Evolutionary conservation across 2,329 filamentous ascomycete species (phyloP).

Genomic region (Colletotrichum sp.): DNA sequence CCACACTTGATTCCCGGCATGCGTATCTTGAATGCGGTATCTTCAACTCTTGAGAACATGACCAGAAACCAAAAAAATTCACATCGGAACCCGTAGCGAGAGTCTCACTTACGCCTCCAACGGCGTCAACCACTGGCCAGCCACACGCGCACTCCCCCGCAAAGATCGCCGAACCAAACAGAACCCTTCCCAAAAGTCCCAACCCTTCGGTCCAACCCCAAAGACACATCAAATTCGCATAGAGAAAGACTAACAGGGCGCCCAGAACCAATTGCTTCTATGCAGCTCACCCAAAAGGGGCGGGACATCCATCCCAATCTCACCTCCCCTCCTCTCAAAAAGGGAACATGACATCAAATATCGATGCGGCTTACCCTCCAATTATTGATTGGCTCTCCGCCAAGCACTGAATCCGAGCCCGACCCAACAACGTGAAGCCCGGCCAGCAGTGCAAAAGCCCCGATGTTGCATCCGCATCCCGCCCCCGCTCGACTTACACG

Average conservation of each 20-base stretch:
- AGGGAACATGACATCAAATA: background rate
- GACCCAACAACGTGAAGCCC: background rate
- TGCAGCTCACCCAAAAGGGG: background rate
- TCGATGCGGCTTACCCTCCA: background rate
- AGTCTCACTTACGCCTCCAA: background rate
- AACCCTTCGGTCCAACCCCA: background rate
- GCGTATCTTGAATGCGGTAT: fast-evolving
- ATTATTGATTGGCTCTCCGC: background rate
- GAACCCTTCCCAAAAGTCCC: background rate
- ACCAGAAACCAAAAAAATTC: background rate
- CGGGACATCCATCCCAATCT: fast-evolving
- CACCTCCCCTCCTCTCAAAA: background rate
- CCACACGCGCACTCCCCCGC: background rate
- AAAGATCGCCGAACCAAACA: background rate
- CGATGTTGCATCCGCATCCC: background rate
- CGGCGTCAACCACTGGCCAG: background rate
- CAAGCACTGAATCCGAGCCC: background rate
- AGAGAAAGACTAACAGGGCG: background rate
- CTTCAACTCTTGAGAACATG: background rate
- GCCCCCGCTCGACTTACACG: background rate
- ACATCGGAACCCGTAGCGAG: background rate
- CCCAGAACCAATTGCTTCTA: background rate
- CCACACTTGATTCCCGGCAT: fast-evolving
- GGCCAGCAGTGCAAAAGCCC: background rate
- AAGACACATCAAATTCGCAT: background rate